Evolutionary conservation across 257 asterid genomes (phyloP).

Genomic region (Gynochthodes officinalis): DNA sequence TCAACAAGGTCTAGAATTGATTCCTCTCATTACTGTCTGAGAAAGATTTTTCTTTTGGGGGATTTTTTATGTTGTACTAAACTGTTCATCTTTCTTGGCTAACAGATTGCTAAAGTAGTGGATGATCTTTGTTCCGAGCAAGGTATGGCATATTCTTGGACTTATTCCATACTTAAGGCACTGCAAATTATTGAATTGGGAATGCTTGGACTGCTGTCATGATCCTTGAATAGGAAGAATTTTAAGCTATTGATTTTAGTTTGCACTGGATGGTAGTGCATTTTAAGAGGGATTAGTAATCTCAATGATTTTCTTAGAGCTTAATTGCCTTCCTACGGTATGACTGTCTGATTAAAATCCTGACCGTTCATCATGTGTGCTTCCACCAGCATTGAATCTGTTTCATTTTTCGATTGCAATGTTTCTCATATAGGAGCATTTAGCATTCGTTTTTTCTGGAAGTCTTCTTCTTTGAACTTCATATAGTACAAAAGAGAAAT

Average conservation of each 20-base stretch:
- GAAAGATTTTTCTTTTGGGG: not conserved
- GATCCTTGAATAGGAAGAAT: not conserved
- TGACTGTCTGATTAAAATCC: not conserved
- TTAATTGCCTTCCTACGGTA: not conserved
- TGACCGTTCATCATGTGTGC: not conserved
- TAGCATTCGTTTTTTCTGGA: not conserved
- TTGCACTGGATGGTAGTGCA: not conserved
- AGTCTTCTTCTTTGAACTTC: not conserved
- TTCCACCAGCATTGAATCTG: not conserved
- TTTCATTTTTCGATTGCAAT: not conserved
- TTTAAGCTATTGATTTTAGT: not conserved
- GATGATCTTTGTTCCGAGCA: conserved; percentile 64
- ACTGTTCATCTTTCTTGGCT: conserved; percentile 6
- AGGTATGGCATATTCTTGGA: conserved; percentile 43
- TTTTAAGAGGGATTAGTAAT: not conserved
- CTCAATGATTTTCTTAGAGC: not conserved
- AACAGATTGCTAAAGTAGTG: conserved; percentile 86
- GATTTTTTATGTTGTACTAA: conserved; percentile 9
- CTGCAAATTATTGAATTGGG: not conserved
- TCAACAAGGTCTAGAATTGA: conserved; percentile 68
- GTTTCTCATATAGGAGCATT: not conserved
- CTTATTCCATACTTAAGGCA: not conserved
- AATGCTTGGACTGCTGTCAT: not conserved
- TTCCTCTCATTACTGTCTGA: not conserved
- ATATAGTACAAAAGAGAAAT: not conserved